A percentile compares a stretch with the other conserved stretches of the same genome.
Evolutionary conservation across 352 stramenopile genomes (phyloP).

Genomic region (Globisporangium megalacanthum): DNA sequence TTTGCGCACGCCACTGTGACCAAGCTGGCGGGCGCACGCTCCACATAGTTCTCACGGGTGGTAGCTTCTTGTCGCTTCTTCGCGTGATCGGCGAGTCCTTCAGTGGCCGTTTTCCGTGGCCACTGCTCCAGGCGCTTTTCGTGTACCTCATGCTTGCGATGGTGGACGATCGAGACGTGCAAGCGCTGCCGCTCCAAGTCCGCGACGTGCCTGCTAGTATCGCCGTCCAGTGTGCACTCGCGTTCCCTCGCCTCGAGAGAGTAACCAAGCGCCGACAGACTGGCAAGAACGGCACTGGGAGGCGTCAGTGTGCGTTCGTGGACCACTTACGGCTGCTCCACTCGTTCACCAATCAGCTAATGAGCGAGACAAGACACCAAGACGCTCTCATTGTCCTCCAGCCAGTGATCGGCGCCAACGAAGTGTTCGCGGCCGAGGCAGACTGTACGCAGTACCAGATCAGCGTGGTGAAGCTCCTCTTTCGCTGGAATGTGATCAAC

Average conservation of each 20-base stretch:
- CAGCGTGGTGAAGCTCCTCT: slow-evolving; percentile 5
- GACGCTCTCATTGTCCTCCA: not conserved
- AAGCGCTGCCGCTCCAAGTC: not conserved
- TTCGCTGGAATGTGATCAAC: slow-evolving; percentile 7
- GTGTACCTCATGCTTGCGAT: not conserved
- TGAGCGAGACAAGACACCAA: not conserved
- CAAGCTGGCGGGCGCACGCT: not conserved
- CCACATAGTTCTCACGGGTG: not conserved
- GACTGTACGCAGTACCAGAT: slow-evolving; percentile 2
- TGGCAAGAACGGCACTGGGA: not conserved
- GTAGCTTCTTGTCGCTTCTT: slow-evolving; percentile 1
- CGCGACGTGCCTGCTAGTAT: slow-evolving; percentile 5
- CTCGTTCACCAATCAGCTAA: slow-evolving; percentile 2
- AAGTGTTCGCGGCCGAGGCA: not conserved
- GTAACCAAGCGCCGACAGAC: not conserved
- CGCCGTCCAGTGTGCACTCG: slow-evolving; percentile 6
- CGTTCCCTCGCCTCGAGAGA: not conserved
- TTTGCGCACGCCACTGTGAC: slow-evolving; percentile 8
- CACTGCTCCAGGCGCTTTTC: slow-evolving; percentile 3
- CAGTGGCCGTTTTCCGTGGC: slow-evolving; percentile 5
- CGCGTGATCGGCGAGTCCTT: slow-evolving; percentile 1
- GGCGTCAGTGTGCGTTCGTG: not conserved
- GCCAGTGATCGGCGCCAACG: not conserved
- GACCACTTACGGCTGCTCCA: slow-evolving; percentile 5
- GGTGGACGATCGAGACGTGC: not conserved